phyloP scores from a whole-genome alignment of 352 stramenopile genomes.

The Phytophthora pinifolia region DNA sequence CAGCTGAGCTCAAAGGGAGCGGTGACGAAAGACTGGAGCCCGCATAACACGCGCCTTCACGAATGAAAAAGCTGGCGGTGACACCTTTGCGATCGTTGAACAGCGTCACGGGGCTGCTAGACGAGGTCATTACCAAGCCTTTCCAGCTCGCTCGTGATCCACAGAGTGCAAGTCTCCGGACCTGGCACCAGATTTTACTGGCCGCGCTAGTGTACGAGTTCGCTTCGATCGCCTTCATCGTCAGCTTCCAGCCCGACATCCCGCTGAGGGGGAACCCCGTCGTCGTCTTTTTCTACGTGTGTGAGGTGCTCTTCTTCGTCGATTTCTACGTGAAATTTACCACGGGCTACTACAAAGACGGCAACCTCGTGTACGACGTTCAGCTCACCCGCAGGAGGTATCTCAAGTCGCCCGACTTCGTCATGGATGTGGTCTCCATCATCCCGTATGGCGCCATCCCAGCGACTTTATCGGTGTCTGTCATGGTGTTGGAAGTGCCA shows the following conservation, averaged over 20 bases:
- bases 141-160: slow-evolving; percentile 30
- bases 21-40: background rate
- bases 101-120: slow-evolving; percentile 4
- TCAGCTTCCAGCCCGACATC: slow-evolving; percentile 39
- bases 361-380: slow-evolving; percentile 35
- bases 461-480: slow-evolving; percentile 7
- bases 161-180: slow-evolving; percentile 40
- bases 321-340: slow-evolving; percentile 62
- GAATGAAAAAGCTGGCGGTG: slow-evolving; percentile 1
- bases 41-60: background rate
- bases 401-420: slow-evolving; percentile 48
- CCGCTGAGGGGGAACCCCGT: slow-evolving; percentile 5
- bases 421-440: slow-evolving; percentile 41
- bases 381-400: slow-evolving; percentile 40
- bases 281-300: slow-evolving; percentile 35
- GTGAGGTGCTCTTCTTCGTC: slow-evolving; percentile 47
- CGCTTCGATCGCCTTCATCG: slow-evolving; percentile 48
- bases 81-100: slow-evolving; percentile 1
- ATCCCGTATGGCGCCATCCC: slow-evolving; percentile 35
- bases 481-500: slow-evolving; percentile 41
- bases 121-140: slow-evolving; percentile 1
- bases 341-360: slow-evolving; percentile 52
- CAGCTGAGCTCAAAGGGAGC: too few species aligned
- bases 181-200: slow-evolving; percentile 55
- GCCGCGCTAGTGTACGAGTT: slow-evolving; percentile 46